Percentiles rank a stretch among this genome's conserved stretches.
Conservation (phyloP, 176 grass and related monocot genomes). For the Miscanthus lutarioriparius region DNA sequence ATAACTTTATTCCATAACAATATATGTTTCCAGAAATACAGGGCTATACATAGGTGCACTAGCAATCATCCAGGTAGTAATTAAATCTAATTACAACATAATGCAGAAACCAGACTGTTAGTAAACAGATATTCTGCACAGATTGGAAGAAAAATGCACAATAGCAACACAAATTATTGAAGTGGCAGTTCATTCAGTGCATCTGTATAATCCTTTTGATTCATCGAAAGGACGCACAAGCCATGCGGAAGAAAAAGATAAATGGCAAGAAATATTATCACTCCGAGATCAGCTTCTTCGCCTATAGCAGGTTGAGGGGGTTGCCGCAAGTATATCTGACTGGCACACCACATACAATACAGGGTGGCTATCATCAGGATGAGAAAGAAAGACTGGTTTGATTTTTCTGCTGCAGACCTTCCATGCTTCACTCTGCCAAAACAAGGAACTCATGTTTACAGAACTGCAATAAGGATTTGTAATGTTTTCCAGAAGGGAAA, state of each 20-base stretch:
- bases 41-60: conserved; percentile 8
- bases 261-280: conserved; percentile 73
- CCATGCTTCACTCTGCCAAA: conserved; percentile 60
- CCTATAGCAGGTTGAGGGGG: conserved; percentile 75
- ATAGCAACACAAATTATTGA: conserved; percentile 20
- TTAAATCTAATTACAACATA: conserved; percentile 42
- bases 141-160: background rate
- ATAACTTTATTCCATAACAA: conserved; percentile 29
- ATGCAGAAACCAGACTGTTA: conserved; percentile 18
- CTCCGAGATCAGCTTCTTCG: conserved; percentile 98
- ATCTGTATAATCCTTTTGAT: conserved; percentile 60
- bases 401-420: conserved; percentile 57
- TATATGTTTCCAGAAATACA: conserved; percentile 26
- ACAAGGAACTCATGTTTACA: conserved; percentile 23
- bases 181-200: conserved; percentile 51
- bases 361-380: conserved; percentile 58
- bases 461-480: background rate
- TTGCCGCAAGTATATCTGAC: conserved; percentile 82
- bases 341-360: conserved; percentile 82
- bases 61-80: conserved; percentile 7
- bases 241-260: conserved; percentile 87
- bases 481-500: background rate
- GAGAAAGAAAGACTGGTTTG: conserved; percentile 71
- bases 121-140: conserved; percentile 4
- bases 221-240: conserved; percentile 71